Evolutionary conservation across 164 flowering plant species (phyloP).

Genomic region (Echeveria elegans): DNA sequence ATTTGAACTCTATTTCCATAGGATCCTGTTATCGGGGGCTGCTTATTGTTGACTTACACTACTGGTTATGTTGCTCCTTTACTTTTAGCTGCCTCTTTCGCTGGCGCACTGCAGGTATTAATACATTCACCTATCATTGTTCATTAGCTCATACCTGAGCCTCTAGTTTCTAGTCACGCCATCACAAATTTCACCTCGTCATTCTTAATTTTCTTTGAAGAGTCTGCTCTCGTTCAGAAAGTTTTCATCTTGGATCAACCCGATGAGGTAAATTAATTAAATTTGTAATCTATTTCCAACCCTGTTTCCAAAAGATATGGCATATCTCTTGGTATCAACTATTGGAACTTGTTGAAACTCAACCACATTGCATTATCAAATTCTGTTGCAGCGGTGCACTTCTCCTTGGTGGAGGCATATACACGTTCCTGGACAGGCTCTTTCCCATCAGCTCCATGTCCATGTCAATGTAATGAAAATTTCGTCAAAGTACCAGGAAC

Average conservation of each 20-base stretch:
- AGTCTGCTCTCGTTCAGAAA: conserved; percentile 89
- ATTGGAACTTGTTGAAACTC: background rate
- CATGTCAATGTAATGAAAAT: conserved; percentile 48
- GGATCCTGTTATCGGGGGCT: conserved; percentile 92
- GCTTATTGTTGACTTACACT: conserved; percentile 89
- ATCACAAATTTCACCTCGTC: no score
- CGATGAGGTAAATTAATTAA: conserved; percentile 48
- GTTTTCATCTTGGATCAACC: conserved; percentile 93
- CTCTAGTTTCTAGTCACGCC: background rate
- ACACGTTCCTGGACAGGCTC: conserved; percentile 70
- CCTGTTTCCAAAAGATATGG: background rate
- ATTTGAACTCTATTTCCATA: conserved; percentile 17
- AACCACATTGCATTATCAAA: background rate
- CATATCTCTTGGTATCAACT: background rate
- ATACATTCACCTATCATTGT: background rate
- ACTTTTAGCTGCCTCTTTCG: conserved; percentile 96
- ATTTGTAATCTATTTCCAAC: background rate
- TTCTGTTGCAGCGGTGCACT: conserved; percentile 31
- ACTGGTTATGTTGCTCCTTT: conserved; percentile 95
- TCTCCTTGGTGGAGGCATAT: conserved; percentile 79
- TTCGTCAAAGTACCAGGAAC: background rate
- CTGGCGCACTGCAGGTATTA: conserved; percentile 89
- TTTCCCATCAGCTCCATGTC: conserved; percentile 38
- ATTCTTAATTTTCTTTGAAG: conserved; percentile 28
- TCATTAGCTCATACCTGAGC: conserved; percentile 74